Percentiles rank a stretch among this genome's conserved stretches.
Conservation (phyloP, 495 filamentous ascomycete genomes). For the Terfezia boudieri region DNA sequence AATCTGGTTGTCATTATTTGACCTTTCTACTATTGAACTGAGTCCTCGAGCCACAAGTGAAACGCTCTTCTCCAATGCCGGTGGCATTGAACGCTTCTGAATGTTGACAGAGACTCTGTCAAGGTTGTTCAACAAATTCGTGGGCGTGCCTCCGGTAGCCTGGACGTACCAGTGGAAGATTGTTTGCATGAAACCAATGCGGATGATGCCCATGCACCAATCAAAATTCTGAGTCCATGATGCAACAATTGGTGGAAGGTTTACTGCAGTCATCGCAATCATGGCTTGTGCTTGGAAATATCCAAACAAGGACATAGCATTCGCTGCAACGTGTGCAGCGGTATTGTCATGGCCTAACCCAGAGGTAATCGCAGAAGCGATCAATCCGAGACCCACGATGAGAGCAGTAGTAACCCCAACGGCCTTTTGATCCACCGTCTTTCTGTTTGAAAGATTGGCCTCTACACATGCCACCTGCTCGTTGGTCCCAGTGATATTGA, state of each 20-base stretch:
- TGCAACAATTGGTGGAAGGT: constrained; percentile 69
- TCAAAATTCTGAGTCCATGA: constrained; percentile 97
- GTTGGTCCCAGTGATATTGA: constrained; percentile 40
- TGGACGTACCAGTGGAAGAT: constrained; percentile 95
- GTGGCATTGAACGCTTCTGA: constrained; percentile 27
- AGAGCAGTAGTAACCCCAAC: constrained; percentile 79
- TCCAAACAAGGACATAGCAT: constrained; percentile 74
- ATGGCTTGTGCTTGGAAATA: constrained; percentile 98
- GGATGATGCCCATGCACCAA: constrained; percentile 96
- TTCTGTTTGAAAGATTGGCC: constrained; percentile 72
- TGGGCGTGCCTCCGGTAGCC: constrained; percentile 70
- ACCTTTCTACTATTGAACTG: constrained; percentile 22
- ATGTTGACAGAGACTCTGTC: constrained; percentile 62
- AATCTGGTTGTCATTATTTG: constrained; percentile 22
- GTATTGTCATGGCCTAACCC: constrained; percentile 86
- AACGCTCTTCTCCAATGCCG: background rate
- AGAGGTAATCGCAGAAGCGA: constrained; percentile 62
- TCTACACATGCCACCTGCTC: constrained; percentile 67
- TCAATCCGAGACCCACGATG: constrained; percentile 61
- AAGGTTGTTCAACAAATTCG: constrained; percentile 53
- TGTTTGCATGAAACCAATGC: constrained; percentile 61
- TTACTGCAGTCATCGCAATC: constrained; percentile 66
- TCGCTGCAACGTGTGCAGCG: constrained; percentile 83
- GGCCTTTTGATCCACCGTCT: constrained; percentile 72
- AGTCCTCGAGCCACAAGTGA: background rate